Base-by-base conservation (phyloP, 148 eudicot species). In the Chenopodium suecicum region DNA sequence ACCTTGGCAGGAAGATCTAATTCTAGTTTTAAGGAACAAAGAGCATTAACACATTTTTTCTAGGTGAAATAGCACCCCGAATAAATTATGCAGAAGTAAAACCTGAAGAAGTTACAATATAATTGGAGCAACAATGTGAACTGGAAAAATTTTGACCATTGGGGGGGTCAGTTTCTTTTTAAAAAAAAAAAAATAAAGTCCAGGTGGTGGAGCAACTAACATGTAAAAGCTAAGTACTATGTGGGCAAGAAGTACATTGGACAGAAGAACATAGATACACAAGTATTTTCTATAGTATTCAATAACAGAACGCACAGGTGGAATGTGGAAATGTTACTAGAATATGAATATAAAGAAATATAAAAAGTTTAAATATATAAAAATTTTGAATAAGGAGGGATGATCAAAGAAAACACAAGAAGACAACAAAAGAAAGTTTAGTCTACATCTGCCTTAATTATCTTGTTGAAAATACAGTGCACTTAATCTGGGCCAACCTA, bases 391-490 rank as follows among this genome's bases (percentile, higher is more conserved):
- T 56, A 77, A 76, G 32, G 58, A 77, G 58, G 81, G 66, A 34
- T 71, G 70, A 86, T 82, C 54, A 47, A 27, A 83, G 64, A 78
- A 74, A 78, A 87, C 80, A 82, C 88, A 82, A 76, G 78, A 86
- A 85, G 98, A 90, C 94, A 94, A 81, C 90, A 90, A 88, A 69
- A 84, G 85, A 93, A 88, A 88, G 87, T 85, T 85, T 78, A 87
- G 92, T 91, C 94, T 67, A 84, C 52, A 80, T 89, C 83, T 88
- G 92, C 90, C 50, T 85, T 90, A 84, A 89, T 88, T 83, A 83
- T 83, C 80, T 84, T 81, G 87, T 89, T 88, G 94, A 89, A 89
- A 84, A 84, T 79, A 83, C 58, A 86, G 85, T 88, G 91, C 95
- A 91, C 89, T 90, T 85, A 87, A 83, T 69, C 75, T 75, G 84